phyloP scores from a whole-genome alignment of 2,329 filamentous ascomycete species.

The Ophiostoma tasmaniense region DNA sequence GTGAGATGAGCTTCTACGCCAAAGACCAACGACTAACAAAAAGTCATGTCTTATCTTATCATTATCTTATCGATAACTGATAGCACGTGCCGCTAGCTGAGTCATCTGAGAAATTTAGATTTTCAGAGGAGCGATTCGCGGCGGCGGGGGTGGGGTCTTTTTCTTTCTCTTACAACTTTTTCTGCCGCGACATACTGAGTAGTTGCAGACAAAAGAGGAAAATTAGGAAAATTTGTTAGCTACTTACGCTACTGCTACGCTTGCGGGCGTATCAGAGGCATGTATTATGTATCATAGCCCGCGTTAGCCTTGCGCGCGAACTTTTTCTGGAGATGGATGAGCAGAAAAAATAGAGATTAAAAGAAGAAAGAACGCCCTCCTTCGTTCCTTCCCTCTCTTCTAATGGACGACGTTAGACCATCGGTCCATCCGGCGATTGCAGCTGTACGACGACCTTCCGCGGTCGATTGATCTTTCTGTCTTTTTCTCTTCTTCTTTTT shows the following conservation, averaged over 20 bases:
- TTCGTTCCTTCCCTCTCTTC: slow-evolving; percentile 1
- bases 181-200: no score
- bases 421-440: slow-evolving; percentile 15
- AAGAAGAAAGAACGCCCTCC: slow-evolving; percentile 9
- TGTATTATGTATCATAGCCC: slow-evolving; percentile 6
- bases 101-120: background rate
- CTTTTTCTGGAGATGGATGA: background rate
- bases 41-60: background rate
- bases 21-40: background rate
- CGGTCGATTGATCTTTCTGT: background rate
- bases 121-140: slow-evolving; percentile 1
- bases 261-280: slow-evolving; percentile 6
- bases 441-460: slow-evolving; percentile 9
- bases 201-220: slow-evolving; percentile 7
- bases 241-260: background rate
- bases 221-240: background rate
- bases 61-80: background rate
- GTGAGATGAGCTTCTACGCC: background rate
- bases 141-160: slow-evolving; percentile 14
- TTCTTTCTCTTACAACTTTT: background rate
- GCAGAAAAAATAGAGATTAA: background rate
- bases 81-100: background rate
- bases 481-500: background rate
- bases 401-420: slow-evolving; percentile 14
- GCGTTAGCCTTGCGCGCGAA: slow-evolving; percentile 11